Conservation (phyloP, 2,329 filamentous ascomycete genomes). For the Aspergillus hiratsukae region DNA sequence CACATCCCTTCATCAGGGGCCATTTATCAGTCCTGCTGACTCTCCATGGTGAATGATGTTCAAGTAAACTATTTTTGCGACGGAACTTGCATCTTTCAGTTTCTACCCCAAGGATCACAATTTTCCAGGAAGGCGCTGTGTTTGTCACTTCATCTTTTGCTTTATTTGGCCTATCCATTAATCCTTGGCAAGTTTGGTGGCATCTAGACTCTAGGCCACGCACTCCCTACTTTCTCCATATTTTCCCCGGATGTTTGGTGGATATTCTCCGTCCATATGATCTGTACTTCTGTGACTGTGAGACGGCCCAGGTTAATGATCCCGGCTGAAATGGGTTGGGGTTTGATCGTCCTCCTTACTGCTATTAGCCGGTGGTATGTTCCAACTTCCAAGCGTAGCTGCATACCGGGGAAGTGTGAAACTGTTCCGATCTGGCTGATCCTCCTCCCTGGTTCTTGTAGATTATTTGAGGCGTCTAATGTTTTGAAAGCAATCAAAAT, state of each 20-base stretch:
- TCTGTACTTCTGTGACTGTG: too few relatives aligned
- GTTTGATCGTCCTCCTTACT: conserved; percentile 11
- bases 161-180: neutral
- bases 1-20: conserved; percentile 5
- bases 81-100: conserved; percentile 15
- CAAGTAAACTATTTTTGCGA: conserved; percentile 29
- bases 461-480: conserved; percentile 13
- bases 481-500: neutral
- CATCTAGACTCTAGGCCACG: neutral
- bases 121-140: neutral
- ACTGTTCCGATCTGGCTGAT: conserved; percentile 24
- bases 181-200: neutral
- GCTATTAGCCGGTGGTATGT: conserved; percentile 24
- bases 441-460: conserved; percentile 12
- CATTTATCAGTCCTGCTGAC: conserved; percentile 24
- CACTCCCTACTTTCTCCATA: neutral
- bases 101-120: neutral
- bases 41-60: conserved; percentile 13
- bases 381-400: conserved; percentile 19
- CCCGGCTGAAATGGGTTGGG: conserved; percentile 15
- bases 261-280: conserved; percentile 8
- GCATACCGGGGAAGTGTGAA: conserved; percentile 28
- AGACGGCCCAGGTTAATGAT: conserved; percentile 8
- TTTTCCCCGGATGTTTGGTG: neutral
- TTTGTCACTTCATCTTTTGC: neutral